Evolutionary conservation across 257 asterid species (phyloP).

Genomic region (Linderniella brevidens): DNA sequence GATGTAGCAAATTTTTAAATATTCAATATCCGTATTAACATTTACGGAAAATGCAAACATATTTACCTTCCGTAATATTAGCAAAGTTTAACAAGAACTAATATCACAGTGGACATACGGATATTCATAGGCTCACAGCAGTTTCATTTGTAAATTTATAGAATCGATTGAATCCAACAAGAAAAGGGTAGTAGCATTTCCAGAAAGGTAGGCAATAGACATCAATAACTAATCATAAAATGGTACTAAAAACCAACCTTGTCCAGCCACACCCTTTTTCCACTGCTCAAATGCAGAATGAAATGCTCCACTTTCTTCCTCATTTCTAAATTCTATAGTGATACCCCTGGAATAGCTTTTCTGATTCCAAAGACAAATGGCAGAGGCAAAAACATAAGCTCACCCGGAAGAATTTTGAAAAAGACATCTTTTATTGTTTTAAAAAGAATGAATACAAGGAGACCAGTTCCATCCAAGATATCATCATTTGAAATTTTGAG

Average conservation of each 20-base stretch:
- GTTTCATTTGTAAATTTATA: too few species aligned
- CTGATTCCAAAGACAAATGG: slow-evolving; percentile 47
- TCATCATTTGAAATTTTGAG: too few species aligned
- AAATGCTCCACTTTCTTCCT: slow-evolving; percentile 87
- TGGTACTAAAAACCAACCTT: slow-evolving; percentile 49
- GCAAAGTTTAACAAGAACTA: too few species aligned
- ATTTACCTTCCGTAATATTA: too few species aligned
- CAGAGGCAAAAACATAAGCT: slow-evolving; percentile 13
- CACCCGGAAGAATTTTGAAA: slow-evolving; percentile 1
- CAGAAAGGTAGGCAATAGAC: slow-evolving; percentile 5
- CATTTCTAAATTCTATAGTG: slow-evolving; percentile 72
- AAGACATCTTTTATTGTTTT: neutral
- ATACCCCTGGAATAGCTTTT: slow-evolving; percentile 74
- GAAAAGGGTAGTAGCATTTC: slow-evolving; percentile 3
- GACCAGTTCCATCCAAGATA: too few species aligned
- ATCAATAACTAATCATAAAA: slow-evolving; percentile 11
- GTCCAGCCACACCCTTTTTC: slow-evolving; percentile 57
- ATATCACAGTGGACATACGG: too few species aligned
- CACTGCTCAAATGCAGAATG: slow-evolving; percentile 91
- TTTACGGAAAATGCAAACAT: too few species aligned
- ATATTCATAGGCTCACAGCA: too few species aligned
- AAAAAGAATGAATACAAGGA: too few species aligned
- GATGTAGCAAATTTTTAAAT: too few species aligned
- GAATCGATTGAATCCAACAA: too few species aligned
- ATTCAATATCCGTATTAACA: too few species aligned